Base-by-base conservation (phyloP, 768 basidiomycete species). In the Botryobasidium botryosum region DNA sequence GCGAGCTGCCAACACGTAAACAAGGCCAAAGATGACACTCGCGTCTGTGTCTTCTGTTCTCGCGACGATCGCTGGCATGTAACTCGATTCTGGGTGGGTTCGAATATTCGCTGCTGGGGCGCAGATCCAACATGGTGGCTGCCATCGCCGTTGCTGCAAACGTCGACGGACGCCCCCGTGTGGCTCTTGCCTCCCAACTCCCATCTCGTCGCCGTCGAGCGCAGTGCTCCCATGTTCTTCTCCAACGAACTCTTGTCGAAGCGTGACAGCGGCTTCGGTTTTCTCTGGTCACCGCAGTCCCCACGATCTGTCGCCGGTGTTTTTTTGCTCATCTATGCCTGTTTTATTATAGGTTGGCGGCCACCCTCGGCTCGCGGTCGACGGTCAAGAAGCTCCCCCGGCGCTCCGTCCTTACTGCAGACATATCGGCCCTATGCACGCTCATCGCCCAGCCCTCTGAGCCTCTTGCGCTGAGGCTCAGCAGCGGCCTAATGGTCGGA, bases 401-500 rank as follows among this genome's bases (percentile, higher is more conserved):
- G 58, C 75, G 78, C 51, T 82, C 83, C 44, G 78, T 91, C n/a
- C 64, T 85, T 53, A 77, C 74, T 3, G 84, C 86, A 28, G 79
- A 92, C 59, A 86, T 92, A 37, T 60, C 74, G 27, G 72, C 81
- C 58, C 61, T 91, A 55, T 92, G 88, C 58, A 71, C 68, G 29
- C 68, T 87, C 31, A 88, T 92, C 43, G 71, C 75, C 23, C 69
- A 80, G 53, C 88, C 88, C n/a, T 60, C 68, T 20, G 88, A 91
- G 52, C 88, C 88, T 31, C 68, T 92, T 27, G 87, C 88, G 2
- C 63, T 92, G 45, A 69, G 88, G 51, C 64, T 91, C 44, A 88
- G 87, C 7, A 86, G 85, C 47, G 87, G 86, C 56, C 62, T 92
- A 35, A 76, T 92, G 69, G 78, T 91, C 49, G 88, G 88, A 3